Conservation (phyloP, 1,284 basidiomycete genomes). For the Pterulicium gracile region DNA sequence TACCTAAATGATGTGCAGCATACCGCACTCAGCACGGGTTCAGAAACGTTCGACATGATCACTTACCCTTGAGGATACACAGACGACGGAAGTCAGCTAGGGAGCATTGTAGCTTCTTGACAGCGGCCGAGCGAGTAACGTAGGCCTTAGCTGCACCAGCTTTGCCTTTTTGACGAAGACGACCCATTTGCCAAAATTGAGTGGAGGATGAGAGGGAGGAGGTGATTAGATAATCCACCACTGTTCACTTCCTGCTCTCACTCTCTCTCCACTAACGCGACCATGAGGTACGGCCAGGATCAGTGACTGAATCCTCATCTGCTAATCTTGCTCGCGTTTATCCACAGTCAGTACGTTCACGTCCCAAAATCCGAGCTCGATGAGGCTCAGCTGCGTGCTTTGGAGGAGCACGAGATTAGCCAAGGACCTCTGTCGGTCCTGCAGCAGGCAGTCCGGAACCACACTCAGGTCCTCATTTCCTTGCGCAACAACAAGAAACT, state of each 20-base stretch:
- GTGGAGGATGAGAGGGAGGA: slow-evolving; percentile 6
- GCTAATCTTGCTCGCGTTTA: slow-evolving; percentile 12
- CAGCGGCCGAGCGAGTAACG: slow-evolving; percentile 81
- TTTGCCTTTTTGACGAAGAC: slow-evolving; percentile 84
- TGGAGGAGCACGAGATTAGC: slow-evolving; percentile 96
- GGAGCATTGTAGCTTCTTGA: slow-evolving; percentile 93
- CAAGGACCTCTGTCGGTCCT: slow-evolving; percentile 97
- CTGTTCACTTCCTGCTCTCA: no score
- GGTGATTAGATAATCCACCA: no score
- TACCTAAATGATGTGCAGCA: slow-evolving; percentile 43
- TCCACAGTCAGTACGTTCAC: slow-evolving; percentile 85
- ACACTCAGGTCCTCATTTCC: slow-evolving; percentile 95
- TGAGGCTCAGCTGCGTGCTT: slow-evolving; percentile 88
- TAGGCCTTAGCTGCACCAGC: slow-evolving; percentile 93
- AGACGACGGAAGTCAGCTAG: slow-evolving; percentile 94
- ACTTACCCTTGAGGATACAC: slow-evolving; percentile 91
- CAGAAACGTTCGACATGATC: slow-evolving; percentile 11
- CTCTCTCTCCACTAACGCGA: no score
- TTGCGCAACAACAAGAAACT: slow-evolving; percentile 99
- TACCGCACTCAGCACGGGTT: slow-evolving; percentile 4
- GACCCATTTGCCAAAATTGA: slow-evolving; percentile 78
- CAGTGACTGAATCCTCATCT: no score
- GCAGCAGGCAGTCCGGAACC: slow-evolving; percentile 96
- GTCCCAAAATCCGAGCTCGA: slow-evolving; percentile 96
- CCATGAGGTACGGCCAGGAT: slow-evolving; percentile 11